Conservation (phyloP, 257 asterid genomes). For the Solanum sitiens region DNA sequence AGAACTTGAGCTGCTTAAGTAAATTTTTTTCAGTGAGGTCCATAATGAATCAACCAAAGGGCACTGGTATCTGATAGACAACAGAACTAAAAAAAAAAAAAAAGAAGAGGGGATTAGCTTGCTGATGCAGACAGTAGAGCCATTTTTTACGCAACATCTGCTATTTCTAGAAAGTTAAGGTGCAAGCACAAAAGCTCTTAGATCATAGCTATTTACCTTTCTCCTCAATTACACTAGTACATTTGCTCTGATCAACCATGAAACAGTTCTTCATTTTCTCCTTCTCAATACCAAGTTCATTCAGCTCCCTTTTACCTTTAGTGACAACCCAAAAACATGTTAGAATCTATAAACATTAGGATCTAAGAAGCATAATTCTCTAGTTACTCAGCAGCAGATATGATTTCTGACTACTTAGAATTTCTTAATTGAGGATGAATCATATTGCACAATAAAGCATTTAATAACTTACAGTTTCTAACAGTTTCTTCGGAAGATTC, state of each 20-base stretch:
- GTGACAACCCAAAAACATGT: conserved; percentile 11
- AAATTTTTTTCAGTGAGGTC: neutral
- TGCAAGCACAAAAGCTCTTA: neutral
- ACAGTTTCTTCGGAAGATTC: conserved; percentile 61
- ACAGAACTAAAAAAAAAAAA: neutral
- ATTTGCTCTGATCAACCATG: conserved; percentile 44
- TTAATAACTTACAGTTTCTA: conserved; percentile 50
- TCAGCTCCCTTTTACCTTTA: conserved; percentile 76
- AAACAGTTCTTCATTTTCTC: conserved; percentile 46
- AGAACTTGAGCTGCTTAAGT: neutral
- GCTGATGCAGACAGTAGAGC: neutral
- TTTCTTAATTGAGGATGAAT: neutral
- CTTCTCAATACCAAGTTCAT: conserved; percentile 53
- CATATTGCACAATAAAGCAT: neutral
- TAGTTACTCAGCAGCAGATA: neutral
- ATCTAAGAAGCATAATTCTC: neutral
- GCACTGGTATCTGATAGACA: neutral
- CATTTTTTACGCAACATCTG: neutral
- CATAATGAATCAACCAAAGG: neutral
- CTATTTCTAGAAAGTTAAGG: neutral
- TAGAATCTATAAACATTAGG: neutral
- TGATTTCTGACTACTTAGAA: neutral
- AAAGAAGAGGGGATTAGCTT: neutral
- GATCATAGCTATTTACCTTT: conserved; percentile 47
- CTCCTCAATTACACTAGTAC: conserved; percentile 39